Conservation (phyloP, 371 early-diverging fungal species). For the Mucor velutinosus region DNA sequence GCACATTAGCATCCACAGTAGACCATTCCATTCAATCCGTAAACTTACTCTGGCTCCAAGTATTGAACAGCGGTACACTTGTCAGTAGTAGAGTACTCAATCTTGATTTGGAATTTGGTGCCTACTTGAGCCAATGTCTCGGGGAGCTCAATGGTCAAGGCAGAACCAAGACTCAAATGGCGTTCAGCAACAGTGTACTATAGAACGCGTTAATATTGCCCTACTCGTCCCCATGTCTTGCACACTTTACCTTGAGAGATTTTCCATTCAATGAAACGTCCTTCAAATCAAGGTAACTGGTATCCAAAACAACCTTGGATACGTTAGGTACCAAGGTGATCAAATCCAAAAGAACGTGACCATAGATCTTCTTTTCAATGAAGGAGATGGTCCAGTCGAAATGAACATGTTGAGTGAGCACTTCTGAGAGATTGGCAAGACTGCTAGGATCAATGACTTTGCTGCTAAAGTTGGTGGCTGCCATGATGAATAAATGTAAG, state of each 20-base stretch:
- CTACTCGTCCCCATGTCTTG: neutral
- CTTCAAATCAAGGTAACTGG: constrained; percentile 65
- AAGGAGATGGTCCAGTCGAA: constrained; percentile 82
- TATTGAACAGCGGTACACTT: constrained; percentile 90
- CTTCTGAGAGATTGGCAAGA: constrained; percentile 77
- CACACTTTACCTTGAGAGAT: constrained; percentile 44
- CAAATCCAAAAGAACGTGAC: constrained; percentile 66
- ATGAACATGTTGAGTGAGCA: constrained; percentile 74
- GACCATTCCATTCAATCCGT: neutral
- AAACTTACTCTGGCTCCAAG: constrained; percentile 75
- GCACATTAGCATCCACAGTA: neutral
- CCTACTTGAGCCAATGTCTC: constrained; percentile 38
- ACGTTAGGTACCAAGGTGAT: constrained; percentile 53
- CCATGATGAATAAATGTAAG: neutral
- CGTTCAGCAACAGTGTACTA: constrained; percentile 62
- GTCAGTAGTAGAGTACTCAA: constrained; percentile 82
- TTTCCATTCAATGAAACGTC: constrained; percentile 49
- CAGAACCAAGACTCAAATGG: constrained; percentile 75
- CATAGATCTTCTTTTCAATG: constrained; percentile 65
- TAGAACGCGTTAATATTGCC: neutral
- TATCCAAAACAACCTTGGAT: constrained; percentile 76
- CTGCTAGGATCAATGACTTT: constrained; percentile 77
- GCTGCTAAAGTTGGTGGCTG: neutral
- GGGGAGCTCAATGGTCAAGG: constrained; percentile 69
- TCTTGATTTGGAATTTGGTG: constrained; percentile 53